Conservation (phyloP, 2,329 filamentous ascomycete genomes). For the Calonectria montana region DNA sequence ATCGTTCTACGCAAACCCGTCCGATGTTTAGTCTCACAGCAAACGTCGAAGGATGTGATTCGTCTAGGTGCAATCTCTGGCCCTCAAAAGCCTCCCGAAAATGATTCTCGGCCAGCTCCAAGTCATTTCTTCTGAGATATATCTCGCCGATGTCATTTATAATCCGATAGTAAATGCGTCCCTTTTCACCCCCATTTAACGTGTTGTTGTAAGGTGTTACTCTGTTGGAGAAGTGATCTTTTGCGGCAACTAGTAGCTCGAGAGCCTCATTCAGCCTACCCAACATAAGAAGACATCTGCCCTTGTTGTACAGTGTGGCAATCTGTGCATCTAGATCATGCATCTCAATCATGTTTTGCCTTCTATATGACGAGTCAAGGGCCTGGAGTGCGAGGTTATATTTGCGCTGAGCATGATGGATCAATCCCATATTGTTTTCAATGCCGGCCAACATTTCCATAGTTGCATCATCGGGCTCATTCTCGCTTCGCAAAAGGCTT, state of each 20-base stretch:
- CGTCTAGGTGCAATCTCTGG: not conserved
- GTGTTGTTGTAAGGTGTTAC: not conserved
- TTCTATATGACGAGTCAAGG: not conserved
- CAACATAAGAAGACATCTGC: not conserved
- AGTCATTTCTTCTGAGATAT: not conserved
- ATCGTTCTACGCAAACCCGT: not conserved
- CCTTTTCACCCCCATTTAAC: not conserved
- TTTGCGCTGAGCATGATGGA: not conserved
- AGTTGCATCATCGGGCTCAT: not conserved
- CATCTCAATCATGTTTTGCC: not conserved
- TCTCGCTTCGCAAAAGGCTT: not conserved
- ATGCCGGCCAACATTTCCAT: constrained; percentile 6
- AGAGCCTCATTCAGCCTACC: not conserved
- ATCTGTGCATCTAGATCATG: not conserved
- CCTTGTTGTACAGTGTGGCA: not conserved
- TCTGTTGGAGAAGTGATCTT: not conserved
- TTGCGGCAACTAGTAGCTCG: not conserved
- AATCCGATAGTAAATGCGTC: not conserved
- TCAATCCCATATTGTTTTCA: constrained; percentile 3
- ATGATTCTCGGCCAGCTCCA: not conserved
- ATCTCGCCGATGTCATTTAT: constrained; percentile 7
- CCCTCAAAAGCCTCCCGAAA: not conserved
- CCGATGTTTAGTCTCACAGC: constrained; percentile 8
- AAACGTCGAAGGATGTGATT: not conserved
- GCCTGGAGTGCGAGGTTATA: not conserved